Conservation (phyloP, 306 rosid species). For the Lithocarpus polystachyus region DNA sequence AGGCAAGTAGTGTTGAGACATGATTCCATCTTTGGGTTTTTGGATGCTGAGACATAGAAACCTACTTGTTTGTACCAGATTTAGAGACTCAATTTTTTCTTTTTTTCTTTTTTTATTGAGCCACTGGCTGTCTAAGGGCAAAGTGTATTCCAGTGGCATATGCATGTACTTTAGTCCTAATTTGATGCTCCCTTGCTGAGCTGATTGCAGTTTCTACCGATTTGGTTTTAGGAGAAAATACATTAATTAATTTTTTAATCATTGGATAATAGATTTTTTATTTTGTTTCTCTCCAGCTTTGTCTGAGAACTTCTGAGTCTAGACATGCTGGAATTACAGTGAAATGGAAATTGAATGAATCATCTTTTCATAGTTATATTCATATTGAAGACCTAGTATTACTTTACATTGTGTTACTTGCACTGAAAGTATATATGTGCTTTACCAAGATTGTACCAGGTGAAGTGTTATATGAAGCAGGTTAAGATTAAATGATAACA, state of each 20-base stretch:
- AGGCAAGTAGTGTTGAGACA: slow-evolving; percentile 4
- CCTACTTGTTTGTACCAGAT: slow-evolving; percentile 14
- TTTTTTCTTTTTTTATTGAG: slow-evolving; percentile 23
- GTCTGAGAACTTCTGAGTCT: slow-evolving; percentile 26
- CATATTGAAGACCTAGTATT: slow-evolving; percentile 10
- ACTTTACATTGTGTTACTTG: neutral
- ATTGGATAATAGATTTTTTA: slow-evolving; percentile 22
- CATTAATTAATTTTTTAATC: slow-evolving; percentile 26
- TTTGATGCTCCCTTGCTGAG: slow-evolving; percentile 34
- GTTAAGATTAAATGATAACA: too few species aligned
- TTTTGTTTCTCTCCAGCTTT: neutral
- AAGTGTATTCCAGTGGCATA: slow-evolving; percentile 29
- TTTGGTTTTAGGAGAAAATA: slow-evolving; percentile 18
- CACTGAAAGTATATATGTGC: neutral
- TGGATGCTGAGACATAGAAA: slow-evolving; percentile 15
- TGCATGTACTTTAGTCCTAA: slow-evolving; percentile 30
- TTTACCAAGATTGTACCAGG: neutral
- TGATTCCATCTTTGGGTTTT: slow-evolving; percentile 23
- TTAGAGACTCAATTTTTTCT: slow-evolving; percentile 20
- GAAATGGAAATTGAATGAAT: slow-evolving; percentile 13
- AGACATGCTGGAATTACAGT: slow-evolving; percentile 22
- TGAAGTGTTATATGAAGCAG: neutral
- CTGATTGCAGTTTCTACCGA: slow-evolving; percentile 17
- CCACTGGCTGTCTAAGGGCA: slow-evolving; percentile 18
- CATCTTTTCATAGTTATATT: neutral